These are phyloP conservation scores for Claviceps purpurea DNA, from an alignment of 2,329 filamentous ascomycete genomes.

Conservation along the genomic window DNA sequence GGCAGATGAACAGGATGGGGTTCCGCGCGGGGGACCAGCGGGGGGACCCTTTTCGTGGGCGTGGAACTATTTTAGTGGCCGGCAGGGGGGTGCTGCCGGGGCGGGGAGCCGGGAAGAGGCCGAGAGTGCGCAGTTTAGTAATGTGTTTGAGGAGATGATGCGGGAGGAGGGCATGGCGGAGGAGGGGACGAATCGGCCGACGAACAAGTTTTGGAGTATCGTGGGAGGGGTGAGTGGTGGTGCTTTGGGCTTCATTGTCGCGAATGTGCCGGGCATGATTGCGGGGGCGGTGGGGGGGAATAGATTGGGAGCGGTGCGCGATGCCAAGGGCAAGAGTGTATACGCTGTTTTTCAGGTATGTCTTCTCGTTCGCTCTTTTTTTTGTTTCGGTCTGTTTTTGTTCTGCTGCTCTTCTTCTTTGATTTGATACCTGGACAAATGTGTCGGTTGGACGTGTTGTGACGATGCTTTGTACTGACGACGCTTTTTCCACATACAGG, in stretches of 20 bases:
- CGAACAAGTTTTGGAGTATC: slow-evolving; percentile 72
- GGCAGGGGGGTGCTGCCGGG: slow-evolving; percentile 9
- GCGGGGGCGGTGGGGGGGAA: slow-evolving; percentile 91
- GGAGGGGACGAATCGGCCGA: slow-evolving; percentile 43
- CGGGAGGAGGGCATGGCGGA: slow-evolving; percentile 73
- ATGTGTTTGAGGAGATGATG: slow-evolving; percentile 83
- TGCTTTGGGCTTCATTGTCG: slow-evolving; percentile 87
- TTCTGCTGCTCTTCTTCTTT: not conserved
- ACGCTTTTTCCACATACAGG: slow-evolving; percentile 27
- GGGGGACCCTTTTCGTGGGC: slow-evolving; percentile 62
- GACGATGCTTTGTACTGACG: not conserved
- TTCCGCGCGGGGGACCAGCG: slow-evolving; percentile 17
- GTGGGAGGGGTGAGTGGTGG: slow-evolving; percentile 78
- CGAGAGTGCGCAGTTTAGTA: slow-evolving; percentile 73
- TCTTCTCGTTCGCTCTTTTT: not conserved
- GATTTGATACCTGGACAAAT: not conserved
- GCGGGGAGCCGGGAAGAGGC: slow-evolving; percentile 35
- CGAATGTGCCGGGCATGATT: slow-evolving; percentile 76
- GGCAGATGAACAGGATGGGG: slow-evolving; percentile 22
- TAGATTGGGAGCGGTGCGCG: slow-evolving; percentile 74
- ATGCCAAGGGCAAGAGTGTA: slow-evolving; percentile 88
- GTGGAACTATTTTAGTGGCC: slow-evolving; percentile 44
- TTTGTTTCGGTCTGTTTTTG: too few relatives aligned
- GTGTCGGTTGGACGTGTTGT: too few relatives aligned
- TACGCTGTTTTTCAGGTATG: slow-evolving; percentile 66